Evolutionary conservation across 768 basidiomycete genomes (phyloP), one percentile per base, ranked within the genome.

Genomic region (Chalciporus chontae): DNA sequence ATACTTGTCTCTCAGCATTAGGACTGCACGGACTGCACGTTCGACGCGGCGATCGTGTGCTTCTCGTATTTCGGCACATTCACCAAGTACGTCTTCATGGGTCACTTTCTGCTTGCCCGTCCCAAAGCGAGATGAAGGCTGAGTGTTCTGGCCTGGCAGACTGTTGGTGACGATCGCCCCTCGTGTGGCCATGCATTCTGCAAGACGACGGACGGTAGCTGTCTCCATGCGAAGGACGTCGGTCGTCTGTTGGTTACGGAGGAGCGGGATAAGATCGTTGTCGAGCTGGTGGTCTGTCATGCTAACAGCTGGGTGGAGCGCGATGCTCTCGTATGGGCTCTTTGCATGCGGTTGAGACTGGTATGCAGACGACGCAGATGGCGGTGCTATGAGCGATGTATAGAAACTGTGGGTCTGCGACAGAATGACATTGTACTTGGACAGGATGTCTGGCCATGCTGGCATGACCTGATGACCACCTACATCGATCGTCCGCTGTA

Each of bases 371-470:
- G 60, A 53, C 18, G 54, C 48, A 8, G 55, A 72, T 53, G 42
- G 73, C 66, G 48, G 73, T 67, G 60, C 24, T 15, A 78, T 70
- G 37, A 90, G 76, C 0, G 82, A 78, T 45, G 75, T 80, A 39
- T 84, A 85, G 58, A 93, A 83, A 56, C 77, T 85, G 62, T 88
- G 87, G 0, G 87, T 88, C 60, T 92, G 90, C 0, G 87, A 88
- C 48, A 92, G 77, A 23, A 93, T 76, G 54, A 89, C 77, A 57
- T 84, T 90, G 78, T 91, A 92, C 72, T 90, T 91, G 13, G 85
- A 83, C 47, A 92, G 75, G 47, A 93, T 80, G 60, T 92, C 90
- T 3, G 90, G 90, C 90, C 90, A 92, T 8, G 86, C 69, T 3
- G 85, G 83, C 82, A 90, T 89, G n/a, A 63, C 72, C 32, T 69